Conservation (phyloP, 2,329 filamentous ascomycete species). For the Pestalotiopsis sp. region DNA sequence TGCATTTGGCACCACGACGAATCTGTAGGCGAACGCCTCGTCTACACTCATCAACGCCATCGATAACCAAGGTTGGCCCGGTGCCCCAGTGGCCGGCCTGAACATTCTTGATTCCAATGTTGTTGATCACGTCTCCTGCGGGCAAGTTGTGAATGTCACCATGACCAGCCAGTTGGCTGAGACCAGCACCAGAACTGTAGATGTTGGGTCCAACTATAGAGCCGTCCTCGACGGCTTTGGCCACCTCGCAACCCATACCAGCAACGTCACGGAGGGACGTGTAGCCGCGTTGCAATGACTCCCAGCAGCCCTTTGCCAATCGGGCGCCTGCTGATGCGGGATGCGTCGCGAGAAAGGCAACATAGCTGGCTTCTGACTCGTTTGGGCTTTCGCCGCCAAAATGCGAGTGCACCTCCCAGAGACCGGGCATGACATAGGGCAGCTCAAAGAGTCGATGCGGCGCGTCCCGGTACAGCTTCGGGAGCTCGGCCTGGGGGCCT, state of each 20-base stretch:
- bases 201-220: conserved; percentile 36
- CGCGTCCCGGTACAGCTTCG: conserved; percentile 29
- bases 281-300: conserved; percentile 40
- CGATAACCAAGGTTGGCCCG: conserved; percentile 32
- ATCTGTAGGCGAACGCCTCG: conserved; percentile 42
- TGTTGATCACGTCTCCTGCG: conserved; percentile 36
- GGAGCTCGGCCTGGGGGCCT: conserved; percentile 32
- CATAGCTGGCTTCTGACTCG: conserved; percentile 19
- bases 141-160: conserved; percentile 39
- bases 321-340: conserved; percentile 36
- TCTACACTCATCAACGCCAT: conserved; percentile 44
- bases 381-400: conserved; percentile 28
- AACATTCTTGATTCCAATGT: conserved; percentile 34
- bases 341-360: conserved; percentile 28
- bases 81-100: conserved; percentile 34
- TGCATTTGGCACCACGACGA: conserved; percentile 40
- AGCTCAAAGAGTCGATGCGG: conserved; percentile 29
- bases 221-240: conserved; percentile 33
- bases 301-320: conserved; percentile 37
- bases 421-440: conserved; percentile 36
- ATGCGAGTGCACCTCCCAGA: conserved; percentile 39
- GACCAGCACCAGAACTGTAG: conserved; percentile 34
- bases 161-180: conserved; percentile 38
- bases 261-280: conserved; percentile 38
- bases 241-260: conserved; percentile 36